A percentile compares a stretch with the other conserved stretches of the same genome.
These are phyloP conservation scores for Bryoglossum gracile DNA, from an alignment of 495 filamentous ascomycete species.

Conservation along the genomic window DNA sequence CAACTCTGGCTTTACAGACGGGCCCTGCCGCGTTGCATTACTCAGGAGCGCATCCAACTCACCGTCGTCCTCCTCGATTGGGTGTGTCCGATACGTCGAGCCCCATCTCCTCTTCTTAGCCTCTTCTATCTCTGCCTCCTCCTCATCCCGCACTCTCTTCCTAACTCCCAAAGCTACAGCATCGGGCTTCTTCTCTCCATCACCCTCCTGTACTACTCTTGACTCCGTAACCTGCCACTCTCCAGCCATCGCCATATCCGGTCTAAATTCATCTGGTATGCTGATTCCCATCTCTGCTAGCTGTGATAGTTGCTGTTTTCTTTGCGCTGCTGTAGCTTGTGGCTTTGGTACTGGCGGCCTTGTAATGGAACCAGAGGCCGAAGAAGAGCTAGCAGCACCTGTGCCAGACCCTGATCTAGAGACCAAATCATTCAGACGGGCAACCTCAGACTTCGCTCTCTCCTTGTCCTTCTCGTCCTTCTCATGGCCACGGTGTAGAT, in stretches of 20 bases:
- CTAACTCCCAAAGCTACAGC: slow-evolving; percentile 19
- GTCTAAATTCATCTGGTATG: slow-evolving; percentile 71
- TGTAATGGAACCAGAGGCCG: slow-evolving; percentile 22
- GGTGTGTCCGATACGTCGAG: slow-evolving; percentile 57
- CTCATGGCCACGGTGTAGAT: slow-evolving; percentile 77
- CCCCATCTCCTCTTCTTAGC: slow-evolving; percentile 69
- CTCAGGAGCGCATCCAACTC: slow-evolving; percentile 69
- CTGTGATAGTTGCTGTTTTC: slow-evolving; percentile 80
- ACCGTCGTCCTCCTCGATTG: slow-evolving; percentile 44
- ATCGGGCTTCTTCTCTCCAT: slow-evolving; percentile 22
- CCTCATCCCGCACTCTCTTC: slow-evolving; percentile 35
- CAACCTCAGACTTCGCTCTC: slow-evolving; percentile 77
- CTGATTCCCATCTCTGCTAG: slow-evolving; percentile 80
- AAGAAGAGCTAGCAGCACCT: slow-evolving; percentile 14
- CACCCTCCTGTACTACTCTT: slow-evolving; percentile 33
- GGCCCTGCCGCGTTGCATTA: slow-evolving; percentile 24
- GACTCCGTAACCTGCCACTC: slow-evolving; percentile 76
- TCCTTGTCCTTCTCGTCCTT: slow-evolving; percentile 69
- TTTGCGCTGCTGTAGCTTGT: slow-evolving; percentile 53
- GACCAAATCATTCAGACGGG: slow-evolving; percentile 73
- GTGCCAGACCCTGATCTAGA: slow-evolving; percentile 28
- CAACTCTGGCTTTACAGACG: slow-evolving; percentile 11
- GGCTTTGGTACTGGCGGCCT: slow-evolving; percentile 21
- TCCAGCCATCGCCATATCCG: slow-evolving; percentile 80
- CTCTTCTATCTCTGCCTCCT: slow-evolving; percentile 58